Conservation (phyloP, 352 stramenopile species). For the Phytophthora sojae region DNA sequence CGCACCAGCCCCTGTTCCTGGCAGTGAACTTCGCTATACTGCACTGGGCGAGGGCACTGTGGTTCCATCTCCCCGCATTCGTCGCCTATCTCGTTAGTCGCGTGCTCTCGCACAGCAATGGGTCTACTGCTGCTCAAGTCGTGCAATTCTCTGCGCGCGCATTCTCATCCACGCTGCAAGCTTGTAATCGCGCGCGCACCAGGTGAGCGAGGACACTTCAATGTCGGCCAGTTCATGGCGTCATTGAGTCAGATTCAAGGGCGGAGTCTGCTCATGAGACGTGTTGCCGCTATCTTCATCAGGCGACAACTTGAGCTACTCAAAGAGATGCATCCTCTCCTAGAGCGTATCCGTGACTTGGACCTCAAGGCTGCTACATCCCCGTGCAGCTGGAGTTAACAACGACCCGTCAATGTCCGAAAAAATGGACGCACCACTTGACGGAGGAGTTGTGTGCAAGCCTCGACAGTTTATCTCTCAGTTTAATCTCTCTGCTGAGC, state of each 20-base stretch:
- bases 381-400: constrained; percentile 38
- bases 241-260: constrained; percentile 33
- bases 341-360: constrained; percentile 31
- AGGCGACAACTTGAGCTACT: constrained; percentile 51
- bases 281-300: constrained; percentile 45
- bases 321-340: constrained; percentile 45
- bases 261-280: constrained; percentile 14
- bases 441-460: too few relatives aligned
- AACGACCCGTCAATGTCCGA: constrained; percentile 14
- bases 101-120: constrained; percentile 40
- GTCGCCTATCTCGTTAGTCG: constrained; percentile 48
- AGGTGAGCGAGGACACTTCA: constrained; percentile 18
- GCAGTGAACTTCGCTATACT: constrained; percentile 46
- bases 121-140: constrained; percentile 25
- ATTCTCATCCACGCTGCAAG: constrained; percentile 40
- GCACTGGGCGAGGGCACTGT: constrained; percentile 41
- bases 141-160: constrained; percentile 32
- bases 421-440: constrained; percentile 18
- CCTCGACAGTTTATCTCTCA: too few relatives aligned
- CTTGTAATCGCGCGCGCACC: constrained; percentile 31
- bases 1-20: constrained; percentile 52
- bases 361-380: constrained; percentile 35
- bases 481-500: too few relatives aligned
- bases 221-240: constrained; percentile 48
- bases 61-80: constrained; percentile 45